A percentile compares a stretch with the other conserved stretches of the same genome.
These are phyloP conservation scores for Cladosporium austrohemisphaericum DNA, from an alignment of 2,329 filamentous ascomycete species.

Conservation along the genomic window DNA sequence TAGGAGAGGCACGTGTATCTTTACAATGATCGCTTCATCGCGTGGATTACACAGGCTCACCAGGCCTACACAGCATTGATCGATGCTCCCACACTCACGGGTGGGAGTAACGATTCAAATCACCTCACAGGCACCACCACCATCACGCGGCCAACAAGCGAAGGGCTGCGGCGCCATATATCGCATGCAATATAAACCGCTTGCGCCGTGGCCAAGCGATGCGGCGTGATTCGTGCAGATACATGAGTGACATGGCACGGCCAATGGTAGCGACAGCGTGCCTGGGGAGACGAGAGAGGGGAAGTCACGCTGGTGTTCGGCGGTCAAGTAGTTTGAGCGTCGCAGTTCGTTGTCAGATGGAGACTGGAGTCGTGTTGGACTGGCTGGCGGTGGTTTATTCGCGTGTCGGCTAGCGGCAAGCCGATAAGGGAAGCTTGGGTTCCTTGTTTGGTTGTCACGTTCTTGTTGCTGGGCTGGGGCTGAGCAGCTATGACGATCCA, in stretches of 20 bases:
- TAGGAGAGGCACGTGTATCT: too few species aligned
- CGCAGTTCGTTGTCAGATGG: too few species aligned
- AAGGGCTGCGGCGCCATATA: constrained; percentile 5
- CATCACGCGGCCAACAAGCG: constrained; percentile 6
- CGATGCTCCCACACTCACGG: not conserved
- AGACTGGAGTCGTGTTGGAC: too few species aligned
- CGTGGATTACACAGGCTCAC: not conserved
- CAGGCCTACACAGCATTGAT: constrained; percentile 10
- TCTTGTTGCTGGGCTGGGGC: too few species aligned
- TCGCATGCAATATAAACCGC: constrained; percentile 11
- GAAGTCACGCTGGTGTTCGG: constrained; percentile 7
- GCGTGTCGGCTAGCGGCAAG: constrained; percentile 4
- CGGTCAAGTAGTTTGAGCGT: too few species aligned
- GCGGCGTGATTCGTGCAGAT: too few species aligned
- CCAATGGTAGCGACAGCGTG: not conserved
- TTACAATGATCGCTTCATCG: not conserved
- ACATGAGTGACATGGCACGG: not conserved
- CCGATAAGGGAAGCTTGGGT: not conserved
- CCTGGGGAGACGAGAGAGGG: constrained; percentile 1
- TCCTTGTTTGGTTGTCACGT: constrained; percentile 2
- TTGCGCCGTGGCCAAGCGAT: constrained; percentile 9
- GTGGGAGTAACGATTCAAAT: too few species aligned
- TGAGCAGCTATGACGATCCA: not conserved
- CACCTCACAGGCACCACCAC: not conserved
- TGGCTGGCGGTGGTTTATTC: too few species aligned